Percentiles rank a stretch among this genome's conserved stretches.
Conservation (phyloP, 2,329 filamentous ascomycete species). For the Cercospora berteroae region DNA sequence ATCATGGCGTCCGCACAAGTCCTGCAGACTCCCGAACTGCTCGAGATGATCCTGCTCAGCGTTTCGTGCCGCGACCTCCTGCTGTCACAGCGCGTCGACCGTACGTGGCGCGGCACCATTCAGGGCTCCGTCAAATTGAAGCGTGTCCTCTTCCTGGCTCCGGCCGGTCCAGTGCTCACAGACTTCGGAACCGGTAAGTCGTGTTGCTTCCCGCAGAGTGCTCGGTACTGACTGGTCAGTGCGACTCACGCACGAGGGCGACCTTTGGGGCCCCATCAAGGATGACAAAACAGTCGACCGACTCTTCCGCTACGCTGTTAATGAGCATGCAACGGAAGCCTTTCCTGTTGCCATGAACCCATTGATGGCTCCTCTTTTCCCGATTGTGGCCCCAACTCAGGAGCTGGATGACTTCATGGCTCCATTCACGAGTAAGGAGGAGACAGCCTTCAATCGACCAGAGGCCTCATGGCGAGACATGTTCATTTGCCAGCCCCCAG, state of each 20-base stretch:
- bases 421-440: no score
- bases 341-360: neutral
- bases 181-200: neutral
- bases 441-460: no score
- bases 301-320: neutral
- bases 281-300: no score
- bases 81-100: slow-evolving; percentile 5
- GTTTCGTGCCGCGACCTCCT: neutral
- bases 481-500: slow-evolving; percentile 2
- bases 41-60: slow-evolving; percentile 6
- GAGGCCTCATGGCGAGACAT: slow-evolving; percentile 9
- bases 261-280: no score
- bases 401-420: neutral
- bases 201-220: neutral
- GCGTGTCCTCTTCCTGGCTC: neutral
- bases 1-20: neutral
- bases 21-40: slow-evolving; percentile 1
- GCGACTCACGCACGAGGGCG: no score
- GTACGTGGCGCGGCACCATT: neutral
- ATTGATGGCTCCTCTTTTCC: neutral
- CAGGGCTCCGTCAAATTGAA: neutral
- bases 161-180: neutral
- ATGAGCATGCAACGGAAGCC: neutral
- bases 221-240: neutral
- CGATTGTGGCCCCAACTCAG: neutral